Conservation (phyloP, 116 monocot species). For the Trichopus zeylanicus region DNA sequence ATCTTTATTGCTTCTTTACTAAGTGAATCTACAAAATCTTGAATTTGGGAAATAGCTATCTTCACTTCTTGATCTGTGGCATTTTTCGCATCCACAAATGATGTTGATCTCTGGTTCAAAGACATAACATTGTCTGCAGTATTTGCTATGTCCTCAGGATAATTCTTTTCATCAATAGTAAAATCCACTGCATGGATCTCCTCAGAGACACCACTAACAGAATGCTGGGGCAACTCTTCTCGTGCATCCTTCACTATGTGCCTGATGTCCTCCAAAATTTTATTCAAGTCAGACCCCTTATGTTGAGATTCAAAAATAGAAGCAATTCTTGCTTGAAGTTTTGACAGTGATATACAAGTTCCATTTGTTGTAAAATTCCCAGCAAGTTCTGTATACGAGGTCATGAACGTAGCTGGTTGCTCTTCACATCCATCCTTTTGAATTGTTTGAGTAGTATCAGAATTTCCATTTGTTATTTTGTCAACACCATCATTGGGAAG, state of each 20-base stretch:
- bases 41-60: slow-evolving; percentile 41
- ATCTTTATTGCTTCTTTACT: slow-evolving; percentile 24
- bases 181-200: slow-evolving; percentile 11
- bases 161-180: slow-evolving; percentile 10
- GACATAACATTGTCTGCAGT: slow-evolving; percentile 2
- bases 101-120: slow-evolving; percentile 1
- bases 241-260: slow-evolving; percentile 36
- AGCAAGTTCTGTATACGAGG: neutral
- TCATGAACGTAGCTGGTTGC: neutral
- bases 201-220: slow-evolving; percentile 10
- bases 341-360: slow-evolving; percentile 15
- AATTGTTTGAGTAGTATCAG: slow-evolving; percentile 8
- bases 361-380: slow-evolving; percentile 6
- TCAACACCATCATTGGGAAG: slow-evolving; percentile 14
- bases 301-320: slow-evolving; percentile 30
- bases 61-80: slow-evolving; percentile 24
- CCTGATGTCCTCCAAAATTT: slow-evolving; percentile 41
- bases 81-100: slow-evolving; percentile 5
- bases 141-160: slow-evolving; percentile 8
- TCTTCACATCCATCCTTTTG: slow-evolving; percentile 22
- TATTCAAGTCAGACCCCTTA: slow-evolving; percentile 26
- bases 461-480: slow-evolving; percentile 11
- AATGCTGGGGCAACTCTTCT: slow-evolving; percentile 28
- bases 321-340: slow-evolving; percentile 45
- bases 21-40: slow-evolving; percentile 31